Evolutionary conservation across 2,329 filamentous ascomycete species (phyloP), one percentile per base, ranked within the genome.

Genomic region (Fusarium newnesense): DNA sequence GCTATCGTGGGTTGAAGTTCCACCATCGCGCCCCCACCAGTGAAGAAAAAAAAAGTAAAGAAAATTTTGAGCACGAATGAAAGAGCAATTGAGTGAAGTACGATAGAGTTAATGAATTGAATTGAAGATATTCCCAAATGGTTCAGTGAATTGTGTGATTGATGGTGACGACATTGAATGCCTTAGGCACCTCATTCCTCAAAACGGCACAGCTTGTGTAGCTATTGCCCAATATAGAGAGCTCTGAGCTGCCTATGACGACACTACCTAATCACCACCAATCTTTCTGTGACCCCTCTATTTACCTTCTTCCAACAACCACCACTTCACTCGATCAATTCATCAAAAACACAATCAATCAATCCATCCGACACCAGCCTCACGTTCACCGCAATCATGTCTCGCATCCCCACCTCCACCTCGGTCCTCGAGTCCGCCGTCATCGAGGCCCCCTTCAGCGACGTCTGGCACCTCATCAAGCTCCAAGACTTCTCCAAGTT

Each of bases 381-480:
- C 15, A 43, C 50, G 19, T 24, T 57, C 34, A 39, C 44, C 61
- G 46, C 15, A 72, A 67, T 24, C 59, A 78, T 78, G 76, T 75
- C 77, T 39, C 66, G 76, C 60, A 92, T 92, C 79, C 91, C 91
- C 69, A 92, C 91, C 46, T 89, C 89, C 67, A 92, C 90, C 77
- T 91, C 88, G 32, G 89, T 93, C 77, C 84, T 86, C 76, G 91
- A 92, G 84, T 90, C 88, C 63, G 87, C 89, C 79, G 90, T 94
- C 81, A 93, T 94, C 83, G 86, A 89, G 76, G 91, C 91, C 42
- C 88, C 89, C 39, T 87, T 93, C 80, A 87, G 87, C 77, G 82
- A 88, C 75, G 91, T 93, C 80, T 94, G 92, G 91, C 91, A 93
- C 85, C 85, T 90, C 78, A 91, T 93, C 88, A 93, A 93, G 87